These are phyloP conservation scores for Coccinonectria pachysandricola DNA, from an alignment of 2,329 filamentous ascomycete genomes.

Conservation along the genomic window DNA sequence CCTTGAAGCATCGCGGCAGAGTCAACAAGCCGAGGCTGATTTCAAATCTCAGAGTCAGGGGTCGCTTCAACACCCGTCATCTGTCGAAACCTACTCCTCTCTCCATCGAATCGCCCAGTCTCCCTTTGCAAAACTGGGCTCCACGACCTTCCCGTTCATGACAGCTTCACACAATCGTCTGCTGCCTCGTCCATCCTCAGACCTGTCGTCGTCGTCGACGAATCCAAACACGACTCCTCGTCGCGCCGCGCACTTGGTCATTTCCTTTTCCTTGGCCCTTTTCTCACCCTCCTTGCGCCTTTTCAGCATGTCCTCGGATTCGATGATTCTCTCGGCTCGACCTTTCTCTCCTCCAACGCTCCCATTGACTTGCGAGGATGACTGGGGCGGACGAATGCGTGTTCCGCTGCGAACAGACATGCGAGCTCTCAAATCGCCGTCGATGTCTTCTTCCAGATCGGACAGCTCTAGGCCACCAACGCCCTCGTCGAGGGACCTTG, in stretches of 20 bases:
- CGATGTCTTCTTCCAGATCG: slow-evolving; percentile 9
- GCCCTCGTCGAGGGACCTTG: no score
- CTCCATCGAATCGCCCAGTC: slow-evolving; percentile 50
- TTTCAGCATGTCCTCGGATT: slow-evolving; percentile 39
- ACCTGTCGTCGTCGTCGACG: slow-evolving; percentile 7
- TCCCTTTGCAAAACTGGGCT: slow-evolving; percentile 51
- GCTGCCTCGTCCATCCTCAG: not conserved
- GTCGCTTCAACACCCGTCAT: no score
- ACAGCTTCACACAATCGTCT: slow-evolving; percentile 45
- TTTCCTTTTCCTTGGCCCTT: slow-evolving; percentile 37
- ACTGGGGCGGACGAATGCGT: slow-evolving; percentile 25
- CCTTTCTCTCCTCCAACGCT: slow-evolving; percentile 47
- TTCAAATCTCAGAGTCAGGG: no score
- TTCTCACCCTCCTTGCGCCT: slow-evolving; percentile 39
- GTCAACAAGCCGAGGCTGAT: no score
- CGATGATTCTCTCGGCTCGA: slow-evolving; percentile 38
- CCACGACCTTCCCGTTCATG: slow-evolving; percentile 47
- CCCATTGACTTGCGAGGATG: slow-evolving; percentile 41
- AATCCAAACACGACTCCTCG: slow-evolving; percentile 48
- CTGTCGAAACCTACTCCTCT: no score
- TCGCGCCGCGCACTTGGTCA: slow-evolving; percentile 53
- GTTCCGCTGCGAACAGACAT: slow-evolving; percentile 28
- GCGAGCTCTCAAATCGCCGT: slow-evolving; percentile 28
- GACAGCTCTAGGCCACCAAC: not conserved
- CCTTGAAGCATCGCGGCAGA: no score